Conservation (phyloP, 2,329 filamentous ascomycete genomes). For the Aspergillus calidoustus region DNA sequence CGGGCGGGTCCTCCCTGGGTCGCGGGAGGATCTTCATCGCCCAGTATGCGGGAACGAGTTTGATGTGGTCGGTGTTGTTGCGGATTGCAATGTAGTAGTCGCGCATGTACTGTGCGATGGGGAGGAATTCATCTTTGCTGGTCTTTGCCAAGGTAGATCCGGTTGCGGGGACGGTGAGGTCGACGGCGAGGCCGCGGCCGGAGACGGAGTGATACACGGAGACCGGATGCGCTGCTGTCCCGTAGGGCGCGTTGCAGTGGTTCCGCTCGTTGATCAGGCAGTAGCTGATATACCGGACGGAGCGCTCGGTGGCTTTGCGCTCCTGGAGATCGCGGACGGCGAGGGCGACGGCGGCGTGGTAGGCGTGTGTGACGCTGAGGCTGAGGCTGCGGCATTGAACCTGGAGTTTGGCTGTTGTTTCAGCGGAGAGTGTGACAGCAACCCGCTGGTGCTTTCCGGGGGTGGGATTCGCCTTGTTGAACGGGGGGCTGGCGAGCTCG, state of each 20-base stretch:
- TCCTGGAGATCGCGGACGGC: conserved; percentile 23
- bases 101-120: conserved; percentile 15
- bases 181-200: conserved; percentile 23
- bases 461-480: conserved; percentile 1
- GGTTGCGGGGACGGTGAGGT: conserved; percentile 19
- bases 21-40: conserved; percentile 24
- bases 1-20: conserved; percentile 2
- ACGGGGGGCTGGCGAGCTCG: conserved; percentile 27
- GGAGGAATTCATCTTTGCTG: conserved; percentile 9
- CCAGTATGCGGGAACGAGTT: conserved; percentile 26
- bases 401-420: conserved; percentile 19
- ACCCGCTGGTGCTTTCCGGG: conserved; percentile 30
- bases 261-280: conserved; percentile 29
- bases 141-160: background rate
- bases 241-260: conserved; percentile 25
- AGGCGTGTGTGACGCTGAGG: conserved; percentile 30
- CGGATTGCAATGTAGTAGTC: conserved; percentile 26
- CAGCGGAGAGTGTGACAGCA: conserved; percentile 14
- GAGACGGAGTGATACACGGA: conserved; percentile 32
- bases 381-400: conserved; percentile 16
- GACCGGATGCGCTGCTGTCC: conserved; percentile 20
- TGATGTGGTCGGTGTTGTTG: conserved; percentile 26
- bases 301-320: conserved; percentile 6
- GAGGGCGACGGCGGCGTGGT: conserved; percentile 29
- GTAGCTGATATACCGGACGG: conserved; percentile 30